Conservation (phyloP, 768 basidiomycete genomes). For the Amyloporia xantha region DNA sequence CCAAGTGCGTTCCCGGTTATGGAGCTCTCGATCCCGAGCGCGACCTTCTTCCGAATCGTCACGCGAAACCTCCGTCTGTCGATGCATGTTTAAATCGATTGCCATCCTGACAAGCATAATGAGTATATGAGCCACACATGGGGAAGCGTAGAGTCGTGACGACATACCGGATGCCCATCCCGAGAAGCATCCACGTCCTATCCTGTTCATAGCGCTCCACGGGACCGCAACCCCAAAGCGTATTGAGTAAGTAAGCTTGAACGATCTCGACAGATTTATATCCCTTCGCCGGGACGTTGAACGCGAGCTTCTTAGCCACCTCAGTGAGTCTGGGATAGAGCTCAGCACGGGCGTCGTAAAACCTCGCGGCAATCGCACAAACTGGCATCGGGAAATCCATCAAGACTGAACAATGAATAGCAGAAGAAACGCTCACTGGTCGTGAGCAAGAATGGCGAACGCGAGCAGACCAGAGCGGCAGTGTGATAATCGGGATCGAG, state of each 20-base stretch:
- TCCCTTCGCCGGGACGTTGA: conserved; percentile 75
- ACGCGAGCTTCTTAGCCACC: conserved; percentile 82
- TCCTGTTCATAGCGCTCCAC: conserved; percentile 97
- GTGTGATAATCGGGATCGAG: conserved; percentile 90
- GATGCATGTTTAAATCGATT: conserved; percentile 91
- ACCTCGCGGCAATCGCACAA: conserved; percentile 91
- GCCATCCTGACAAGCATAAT: conserved; percentile 62
- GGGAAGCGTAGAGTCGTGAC: not conserved
- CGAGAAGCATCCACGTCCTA: conserved; percentile 84
- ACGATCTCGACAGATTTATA: conserved; percentile 95
- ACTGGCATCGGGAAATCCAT: conserved; percentile 39
- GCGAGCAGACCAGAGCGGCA: conserved; percentile 86
- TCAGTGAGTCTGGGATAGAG: conserved; percentile 75
- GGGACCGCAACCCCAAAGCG: conserved; percentile 88
- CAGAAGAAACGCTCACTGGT: conserved; percentile 53
- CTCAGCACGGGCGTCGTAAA: conserved; percentile 76
- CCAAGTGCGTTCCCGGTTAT: conserved; percentile 96
- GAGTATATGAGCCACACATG: conserved; percentile 1
- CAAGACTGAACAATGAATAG: not conserved
- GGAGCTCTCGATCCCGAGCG: conserved; percentile 75
- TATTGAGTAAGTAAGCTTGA: conserved; percentile 87
- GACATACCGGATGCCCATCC: conserved; percentile 74
- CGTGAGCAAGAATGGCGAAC: conserved; percentile 92
- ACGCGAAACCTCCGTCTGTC: conserved; percentile 60
- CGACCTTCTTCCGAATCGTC: conserved; percentile 74